Evolutionary conservation across 768 basidiomycete species (phyloP), one percentile per base, ranked within the genome.

Genomic region (Phaffia tasmanica): DNA sequence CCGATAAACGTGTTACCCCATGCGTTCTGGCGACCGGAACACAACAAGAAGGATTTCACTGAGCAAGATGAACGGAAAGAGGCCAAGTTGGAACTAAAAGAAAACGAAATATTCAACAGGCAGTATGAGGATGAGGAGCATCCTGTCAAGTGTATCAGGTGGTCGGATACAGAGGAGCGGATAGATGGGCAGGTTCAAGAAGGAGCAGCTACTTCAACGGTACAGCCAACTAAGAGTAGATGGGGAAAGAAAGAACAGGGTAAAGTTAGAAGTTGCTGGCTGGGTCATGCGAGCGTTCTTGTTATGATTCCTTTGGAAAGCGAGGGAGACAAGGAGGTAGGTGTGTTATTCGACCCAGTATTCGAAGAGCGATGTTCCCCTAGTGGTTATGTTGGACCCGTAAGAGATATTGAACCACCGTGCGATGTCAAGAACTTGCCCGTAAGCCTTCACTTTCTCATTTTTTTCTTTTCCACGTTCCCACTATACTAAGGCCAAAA

Each of bases 351-450:
- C 30, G 66, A 67, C 23, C 66, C 66, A 25, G 66, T 67, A 23
- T 67, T 62, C n/a, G 66, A 67, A 23, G 56, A 57, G 53, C 53
- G 66, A 32, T 67, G 66, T 32, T 55, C 51, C 16, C 66, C 66
- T n/a, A 57, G 29, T 9, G 50, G 49, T 9, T 61, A 57, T 47
- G 60, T 55, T 16, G 66, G 66, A 21, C 66, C 66, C 1, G 27
- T 57, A 9, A 61, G 66, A 46, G 66, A 67, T 49, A 47, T 62
- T 2, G 35, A 42, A 0, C 47, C 66, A 0, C 66, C 66, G 0
- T 62, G 60, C 54, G 23, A 25, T 23, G 46, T 67, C 27, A 14
- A 51, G 21, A 60, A 67, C 25, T 55, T 67, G n/a, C 66, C 61
- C 29, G 66, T 67, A 23, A 55, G 66, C 47, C 23, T 9, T 11